Evolutionary conservation across 2,329 filamentous ascomycete species (phyloP).

Genomic region (Penicillium brevicompactum): DNA sequence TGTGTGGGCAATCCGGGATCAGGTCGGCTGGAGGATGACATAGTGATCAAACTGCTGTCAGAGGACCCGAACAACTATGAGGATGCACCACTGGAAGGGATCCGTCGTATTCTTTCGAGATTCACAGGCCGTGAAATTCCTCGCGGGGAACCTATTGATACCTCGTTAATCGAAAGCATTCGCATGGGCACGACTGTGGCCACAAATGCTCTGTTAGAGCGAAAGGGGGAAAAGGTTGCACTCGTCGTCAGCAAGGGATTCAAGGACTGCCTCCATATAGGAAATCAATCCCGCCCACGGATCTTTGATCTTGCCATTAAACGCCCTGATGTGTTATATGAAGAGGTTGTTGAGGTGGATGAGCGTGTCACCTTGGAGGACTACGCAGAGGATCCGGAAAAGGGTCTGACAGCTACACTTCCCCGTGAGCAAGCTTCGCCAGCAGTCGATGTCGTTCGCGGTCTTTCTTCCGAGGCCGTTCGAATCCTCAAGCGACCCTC

Average conservation of each 20-base stretch:
- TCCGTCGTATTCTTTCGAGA: conserved; percentile 78
- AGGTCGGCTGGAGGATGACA: conserved; percentile 65
- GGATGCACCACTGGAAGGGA: conserved; percentile 89
- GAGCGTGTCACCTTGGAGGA: conserved; percentile 90
- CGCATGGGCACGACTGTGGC: conserved; percentile 96
- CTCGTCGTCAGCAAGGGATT: conserved; percentile 87
- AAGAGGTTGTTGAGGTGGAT: conserved; percentile 82
- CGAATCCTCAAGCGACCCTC: conserved; percentile 66
- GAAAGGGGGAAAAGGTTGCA: conserved; percentile 86
- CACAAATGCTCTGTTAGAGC: conserved; percentile 85
- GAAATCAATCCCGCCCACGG: conserved; percentile 84
- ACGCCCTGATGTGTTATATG: conserved; percentile 85
- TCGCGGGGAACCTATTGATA: conserved; percentile 78
- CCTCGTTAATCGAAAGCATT: conserved; percentile 81
- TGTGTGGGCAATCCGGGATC: conserved; percentile 54
- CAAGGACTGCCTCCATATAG: conserved; percentile 83
- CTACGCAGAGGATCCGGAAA: conserved; percentile 81
- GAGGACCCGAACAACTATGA: conserved; percentile 89
- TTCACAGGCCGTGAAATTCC: conserved; percentile 77
- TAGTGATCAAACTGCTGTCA: conserved; percentile 84
- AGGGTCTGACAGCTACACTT: conserved; percentile 55
- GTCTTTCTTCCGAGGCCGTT: conserved; percentile 73
- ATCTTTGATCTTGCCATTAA: conserved; percentile 89
- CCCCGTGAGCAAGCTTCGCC: conserved; percentile 40
- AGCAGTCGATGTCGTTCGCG: conserved; percentile 64